These are phyloP conservation scores for Claviceps lovelessii DNA, from an alignment of 2,329 filamentous ascomycete species.

Conservation along the genomic window DNA sequence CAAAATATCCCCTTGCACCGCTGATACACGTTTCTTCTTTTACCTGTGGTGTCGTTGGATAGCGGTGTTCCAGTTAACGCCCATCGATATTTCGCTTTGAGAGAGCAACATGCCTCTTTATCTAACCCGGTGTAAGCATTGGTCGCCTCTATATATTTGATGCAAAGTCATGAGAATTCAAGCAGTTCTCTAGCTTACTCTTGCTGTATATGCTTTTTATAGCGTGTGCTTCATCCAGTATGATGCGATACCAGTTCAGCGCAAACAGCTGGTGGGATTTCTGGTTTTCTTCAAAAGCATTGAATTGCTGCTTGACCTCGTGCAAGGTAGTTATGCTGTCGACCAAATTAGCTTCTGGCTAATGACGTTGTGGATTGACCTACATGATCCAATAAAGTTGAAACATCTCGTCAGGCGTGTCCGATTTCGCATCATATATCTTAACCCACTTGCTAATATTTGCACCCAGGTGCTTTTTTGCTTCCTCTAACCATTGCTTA, in stretches of 20 bases:
- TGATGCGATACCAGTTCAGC: slow-evolving; percentile 31
- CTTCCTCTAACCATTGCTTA: slow-evolving; percentile 17
- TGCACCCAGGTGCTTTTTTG: slow-evolving; percentile 11
- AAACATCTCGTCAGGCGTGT: background rate
- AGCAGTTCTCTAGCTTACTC: slow-evolving; percentile 13
- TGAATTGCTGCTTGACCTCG: slow-evolving; percentile 11
- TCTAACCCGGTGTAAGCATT: background rate
- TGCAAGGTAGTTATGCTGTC: slow-evolving; percentile 17
- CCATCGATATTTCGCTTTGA: slow-evolving; percentile 20
- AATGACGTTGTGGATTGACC: background rate
- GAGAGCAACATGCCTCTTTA: slow-evolving; percentile 10
- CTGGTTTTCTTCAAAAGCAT: background rate
- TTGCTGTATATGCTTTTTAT: slow-evolving; percentile 34
- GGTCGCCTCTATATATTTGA: background rate
- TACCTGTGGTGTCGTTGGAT: slow-evolving; percentile 18
- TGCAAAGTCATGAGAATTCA: background rate
- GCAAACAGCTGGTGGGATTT: background rate
- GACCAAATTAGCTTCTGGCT: background rate
- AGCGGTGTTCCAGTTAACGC: slow-evolving; percentile 23
- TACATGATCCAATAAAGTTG: background rate
- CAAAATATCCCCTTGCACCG: background rate
- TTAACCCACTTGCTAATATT: background rate
- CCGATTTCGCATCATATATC: slow-evolving; percentile 6
- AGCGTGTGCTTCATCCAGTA: slow-evolving; percentile 42
- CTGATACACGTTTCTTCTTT: background rate